Evolutionary conservation across 176 grass and related monocot species (phyloP).

Genomic region (Chrysopogon serrulatus): DNA sequence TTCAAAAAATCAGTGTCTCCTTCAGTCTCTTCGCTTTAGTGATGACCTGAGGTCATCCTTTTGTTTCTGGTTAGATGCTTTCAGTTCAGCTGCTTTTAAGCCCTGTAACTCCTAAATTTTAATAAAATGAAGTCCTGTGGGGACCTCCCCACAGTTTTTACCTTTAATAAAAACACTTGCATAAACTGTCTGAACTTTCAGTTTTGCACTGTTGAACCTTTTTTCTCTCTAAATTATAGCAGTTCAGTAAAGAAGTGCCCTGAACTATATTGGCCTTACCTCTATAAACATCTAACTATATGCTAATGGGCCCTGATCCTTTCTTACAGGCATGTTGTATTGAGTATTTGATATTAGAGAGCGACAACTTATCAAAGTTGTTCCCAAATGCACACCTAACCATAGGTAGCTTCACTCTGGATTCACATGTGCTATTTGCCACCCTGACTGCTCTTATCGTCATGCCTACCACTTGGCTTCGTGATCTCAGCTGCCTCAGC

Average conservation of each 20-base stretch:
- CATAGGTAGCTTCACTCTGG: conserved; percentile 54
- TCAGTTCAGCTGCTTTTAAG: too few relatives aligned
- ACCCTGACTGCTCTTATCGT: conserved; percentile 69
- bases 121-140: too few relatives aligned
- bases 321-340: conserved; percentile 83
- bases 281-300: neutral
- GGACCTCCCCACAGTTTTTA: too few relatives aligned
- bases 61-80: too few relatives aligned
- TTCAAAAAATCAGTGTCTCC: too few relatives aligned
- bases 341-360: conserved; percentile 90
- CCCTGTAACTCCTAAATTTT: too few relatives aligned
- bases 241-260: neutral
- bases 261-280: neutral
- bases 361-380: conserved; percentile 84
- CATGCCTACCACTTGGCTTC: conserved; percentile 93
- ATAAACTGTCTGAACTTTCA: neutral
- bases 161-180: too few relatives aligned
- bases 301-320: neutral
- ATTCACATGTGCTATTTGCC: conserved; percentile 69
- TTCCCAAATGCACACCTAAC: conserved; percentile 72
- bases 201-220: neutral
- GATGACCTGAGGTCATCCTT: too few relatives aligned
- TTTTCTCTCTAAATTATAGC: neutral
- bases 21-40: too few relatives aligned
- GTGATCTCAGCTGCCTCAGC: conserved; percentile 76